Evolutionary conservation across 176 grass and related monocot species (phyloP), one percentile per base, ranked within the genome.

Genomic region (Musa troglodytarum): DNA sequence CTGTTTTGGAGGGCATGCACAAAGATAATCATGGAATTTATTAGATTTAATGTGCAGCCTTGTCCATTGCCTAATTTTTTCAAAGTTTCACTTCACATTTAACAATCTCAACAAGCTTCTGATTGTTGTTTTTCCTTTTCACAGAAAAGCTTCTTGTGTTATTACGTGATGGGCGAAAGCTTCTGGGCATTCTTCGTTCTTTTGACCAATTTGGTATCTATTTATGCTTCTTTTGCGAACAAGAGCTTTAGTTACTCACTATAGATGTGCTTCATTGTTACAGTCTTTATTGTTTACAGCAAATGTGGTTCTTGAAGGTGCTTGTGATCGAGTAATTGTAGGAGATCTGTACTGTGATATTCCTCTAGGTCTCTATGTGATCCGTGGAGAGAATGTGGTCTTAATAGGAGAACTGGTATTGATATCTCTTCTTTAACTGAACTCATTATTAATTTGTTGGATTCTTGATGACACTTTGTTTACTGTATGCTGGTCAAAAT

Each of bases 351-450:
- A 99, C 76, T 95, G 83, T 79, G 96, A 99, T 86, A 90, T 95
- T 63, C 96, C 86, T 66, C 87, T 99, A 74, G 96, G 96, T 72
- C 81, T 99, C 16, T 99, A 99, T 54, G 96, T 99, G 62, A 99
- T 99, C 51, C 88, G 96, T 8, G 96, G 96, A 74, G 96, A 99
- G 73, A 99, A 99, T 72, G 96, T 99, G 63, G 91, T 99, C 70
- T 91, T 99, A 71, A 99, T 99, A 21, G 91, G 96, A 82, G 96
- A 99, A 89, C 82, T 99, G 96, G 96, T 99, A 89, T 81, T 53
- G 19, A 76, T 11, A 23, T 82, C 53, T 80, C 9, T 29, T 43
- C 2, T 64, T 21, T 55, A 55, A 9, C 71, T 28, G 28, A 57
- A 74, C 57, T 56, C 9, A 16, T 4, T 26, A 43, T 55, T 25